Evolutionary conservation across 2,329 filamentous ascomycete species (phyloP).

Genomic region (Venturiaceae sp.): DNA sequence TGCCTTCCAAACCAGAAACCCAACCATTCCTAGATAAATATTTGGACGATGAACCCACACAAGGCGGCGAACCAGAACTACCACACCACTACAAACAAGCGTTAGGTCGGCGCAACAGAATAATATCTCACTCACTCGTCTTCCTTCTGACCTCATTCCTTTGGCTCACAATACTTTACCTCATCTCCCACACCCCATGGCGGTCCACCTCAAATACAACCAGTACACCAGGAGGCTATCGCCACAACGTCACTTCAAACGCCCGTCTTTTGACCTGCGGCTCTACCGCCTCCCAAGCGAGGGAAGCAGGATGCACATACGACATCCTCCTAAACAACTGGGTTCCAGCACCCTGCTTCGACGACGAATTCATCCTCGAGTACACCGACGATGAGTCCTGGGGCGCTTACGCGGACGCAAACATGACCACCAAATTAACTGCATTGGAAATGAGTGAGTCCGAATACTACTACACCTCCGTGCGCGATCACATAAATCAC

Average conservation of each 20-base stretch:
- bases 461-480: slow-evolving; percentile 4
- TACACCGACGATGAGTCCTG: slow-evolving; percentile 11
- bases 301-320: slow-evolving; percentile 20
- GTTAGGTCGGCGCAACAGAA: neutral
- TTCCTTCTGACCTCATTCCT: slow-evolving; percentile 4
- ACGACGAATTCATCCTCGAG: slow-evolving; percentile 22
- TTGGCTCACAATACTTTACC: neutral
- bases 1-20: neutral
- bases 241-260: slow-evolving; percentile 4
- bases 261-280: slow-evolving; percentile 18
- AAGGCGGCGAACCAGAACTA: neutral
- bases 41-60: neutral
- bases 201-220: neutral
- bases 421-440: neutral
- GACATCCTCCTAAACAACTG: slow-evolving; percentile 25
- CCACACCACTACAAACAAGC: neutral
- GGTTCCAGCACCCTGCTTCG: slow-evolving; percentile 24
- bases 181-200: neutral
- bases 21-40: slow-evolving; percentile 4
- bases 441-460: neutral
- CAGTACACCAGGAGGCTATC: neutral
- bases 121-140: neutral
- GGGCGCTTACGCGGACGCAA: slow-evolving; percentile 3
- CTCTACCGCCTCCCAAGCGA: slow-evolving; percentile 18
- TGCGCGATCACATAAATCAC: slow-evolving; percentile 7